Evolutionary conservation across 306 rosid species (phyloP).

Genomic region (Echinosophora koreensis): DNA sequence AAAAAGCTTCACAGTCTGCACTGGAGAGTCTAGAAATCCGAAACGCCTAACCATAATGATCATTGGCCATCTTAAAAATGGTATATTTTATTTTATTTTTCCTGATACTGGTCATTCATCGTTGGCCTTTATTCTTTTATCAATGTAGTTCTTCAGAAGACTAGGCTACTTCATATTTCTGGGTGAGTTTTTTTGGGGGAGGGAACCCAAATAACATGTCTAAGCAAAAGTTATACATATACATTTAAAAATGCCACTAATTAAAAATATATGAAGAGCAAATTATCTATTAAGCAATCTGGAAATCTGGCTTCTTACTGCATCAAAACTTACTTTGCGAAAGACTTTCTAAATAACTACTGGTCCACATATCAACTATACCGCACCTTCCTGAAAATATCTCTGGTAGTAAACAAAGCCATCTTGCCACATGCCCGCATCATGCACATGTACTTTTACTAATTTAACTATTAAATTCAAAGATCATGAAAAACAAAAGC

Average conservation of each 20-base stretch:
- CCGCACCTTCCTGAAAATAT: neutral
- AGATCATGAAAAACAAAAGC: neutral
- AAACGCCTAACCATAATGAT: neutral
- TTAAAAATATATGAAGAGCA: neutral
- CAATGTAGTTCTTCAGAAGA: neutral
- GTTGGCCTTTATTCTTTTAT: neutral
- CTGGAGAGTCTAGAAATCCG: neutral
- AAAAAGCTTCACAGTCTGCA: neutral
- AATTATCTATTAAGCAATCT: neutral
- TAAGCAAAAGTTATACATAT: neutral
- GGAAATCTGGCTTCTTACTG: neutral
- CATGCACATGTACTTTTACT: no score
- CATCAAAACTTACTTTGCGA: neutral
- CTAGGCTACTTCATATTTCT: neutral
- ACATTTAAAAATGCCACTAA: neutral
- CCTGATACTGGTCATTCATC: neutral
- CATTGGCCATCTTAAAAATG: neutral
- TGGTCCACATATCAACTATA: conserved; percentile 1
- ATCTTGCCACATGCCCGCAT: neutral
- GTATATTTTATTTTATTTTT: neutral
- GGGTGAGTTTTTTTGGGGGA: neutral
- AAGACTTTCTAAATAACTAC: neutral
- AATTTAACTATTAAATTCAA: neutral
- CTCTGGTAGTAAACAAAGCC: neutral
- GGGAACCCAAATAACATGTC: neutral